Evolutionary conservation across 1,139 yeast genomes (phyloP), one percentile per base, ranked within the genome.

Genomic region (Nakaseomyces nivariensis): DNA sequence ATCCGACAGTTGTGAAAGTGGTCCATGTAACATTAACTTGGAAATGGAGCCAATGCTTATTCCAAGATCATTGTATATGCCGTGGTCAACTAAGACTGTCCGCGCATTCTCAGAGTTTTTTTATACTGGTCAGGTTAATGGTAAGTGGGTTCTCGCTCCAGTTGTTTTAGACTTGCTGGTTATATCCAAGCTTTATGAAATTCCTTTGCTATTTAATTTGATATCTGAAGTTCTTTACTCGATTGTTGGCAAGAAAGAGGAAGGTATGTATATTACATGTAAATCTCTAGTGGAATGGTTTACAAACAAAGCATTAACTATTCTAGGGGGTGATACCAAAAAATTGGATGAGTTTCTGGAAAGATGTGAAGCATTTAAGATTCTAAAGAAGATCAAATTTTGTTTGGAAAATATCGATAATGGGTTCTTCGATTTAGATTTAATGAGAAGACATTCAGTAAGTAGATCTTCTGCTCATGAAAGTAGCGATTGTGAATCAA

Each of bases 91-190:
- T 0, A 63, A 69, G 1, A 76, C 87, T 0, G 77, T 84, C 9
- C 74, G 73, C 51, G 88, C 87, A 1, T 77, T 84, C 57, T 72
- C 84, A 43, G 92, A 85, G 59, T 85, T 79, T 63, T 71, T 85
- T 53, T 83, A 82, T 59, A 84, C 90, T 6, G 94, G 92, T 1
- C 89, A 84, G 64, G 77, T 85, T 34, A 88, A 87, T 34, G 79
- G 82, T 52, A 81, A 78, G 57, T 84, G 90, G 90, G 67, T 74
- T 11, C 66, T 84, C 36, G 71, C 77, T 2, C 90, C 90, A 0
- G 81, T 85, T 0, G 76, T 85, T 0, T 71, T 82, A 50, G 89
- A 84, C 55, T 73, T 81, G 49, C 70, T 84, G 56, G 67, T 79
- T 31, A 72, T 82, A 57, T 76, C 88, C 1, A 81, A 81, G 56